These are phyloP conservation scores for Penicillium occitanis DNA, from an alignment of 2,329 filamentous ascomycete genomes.

Conservation along the genomic window DNA sequence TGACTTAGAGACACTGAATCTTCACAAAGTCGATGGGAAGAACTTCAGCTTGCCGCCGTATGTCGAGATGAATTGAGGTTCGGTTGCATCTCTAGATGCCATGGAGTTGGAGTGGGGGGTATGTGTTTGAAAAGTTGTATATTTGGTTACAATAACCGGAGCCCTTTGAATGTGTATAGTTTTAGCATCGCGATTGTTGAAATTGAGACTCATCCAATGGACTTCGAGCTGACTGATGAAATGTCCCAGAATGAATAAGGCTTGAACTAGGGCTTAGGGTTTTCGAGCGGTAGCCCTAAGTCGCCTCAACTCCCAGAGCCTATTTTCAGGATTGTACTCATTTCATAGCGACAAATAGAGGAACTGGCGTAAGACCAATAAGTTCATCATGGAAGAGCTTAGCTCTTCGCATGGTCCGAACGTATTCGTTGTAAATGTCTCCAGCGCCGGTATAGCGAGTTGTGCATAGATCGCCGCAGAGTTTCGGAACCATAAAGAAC, in stretches of 20 bases:
- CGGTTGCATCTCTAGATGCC: not conserved
- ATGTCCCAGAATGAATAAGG: not conserved
- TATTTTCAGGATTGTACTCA: not conserved
- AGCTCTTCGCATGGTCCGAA: not conserved
- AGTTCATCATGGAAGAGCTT: too few species aligned
- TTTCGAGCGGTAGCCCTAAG: not conserved
- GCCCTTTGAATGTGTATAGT: not conserved
- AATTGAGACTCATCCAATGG: not conserved
- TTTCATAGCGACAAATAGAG: not conserved
- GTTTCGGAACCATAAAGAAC: not conserved
- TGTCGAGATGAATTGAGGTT: not conserved
- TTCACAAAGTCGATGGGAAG: conserved; percentile 25
- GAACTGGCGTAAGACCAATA: not conserved
- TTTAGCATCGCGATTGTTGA: not conserved
- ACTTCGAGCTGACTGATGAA: not conserved
- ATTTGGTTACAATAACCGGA: not conserved
- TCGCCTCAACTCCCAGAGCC: not conserved
- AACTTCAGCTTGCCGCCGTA: conserved; percentile 10
- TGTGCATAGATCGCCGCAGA: not conserved
- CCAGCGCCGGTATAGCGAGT: not conserved
- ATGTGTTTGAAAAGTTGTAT: not conserved
- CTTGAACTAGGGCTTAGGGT: not conserved
- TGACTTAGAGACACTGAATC: conserved; percentile 29
- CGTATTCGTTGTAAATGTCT: not conserved
- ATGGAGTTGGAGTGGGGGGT: not conserved